phyloP scores from a whole-genome alignment of 2,329 filamentous ascomycete species.

The Cercospora brassicicola region DNA sequence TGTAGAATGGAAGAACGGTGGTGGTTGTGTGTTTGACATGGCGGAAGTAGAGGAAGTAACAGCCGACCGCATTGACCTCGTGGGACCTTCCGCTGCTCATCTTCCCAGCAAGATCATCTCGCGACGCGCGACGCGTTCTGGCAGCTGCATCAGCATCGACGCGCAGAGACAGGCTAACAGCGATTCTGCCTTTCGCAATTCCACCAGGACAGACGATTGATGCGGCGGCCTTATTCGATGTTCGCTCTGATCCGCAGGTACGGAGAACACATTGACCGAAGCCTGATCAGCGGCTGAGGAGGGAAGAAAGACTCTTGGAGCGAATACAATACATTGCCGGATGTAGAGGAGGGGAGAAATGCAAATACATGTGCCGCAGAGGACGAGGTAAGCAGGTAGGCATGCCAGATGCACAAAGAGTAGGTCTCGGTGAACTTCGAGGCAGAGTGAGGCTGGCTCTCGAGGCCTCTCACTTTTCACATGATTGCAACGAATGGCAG shows the following conservation, averaged over 20 bases:
- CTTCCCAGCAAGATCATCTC: background rate
- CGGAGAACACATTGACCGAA: background rate
- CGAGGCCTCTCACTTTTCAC: background rate
- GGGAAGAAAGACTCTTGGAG: background rate
- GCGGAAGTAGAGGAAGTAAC: background rate
- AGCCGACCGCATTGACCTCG: background rate
- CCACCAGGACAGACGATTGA: background rate
- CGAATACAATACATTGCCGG: background rate
- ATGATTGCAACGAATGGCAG: background rate
- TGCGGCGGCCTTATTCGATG: background rate
- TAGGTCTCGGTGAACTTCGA: background rate
- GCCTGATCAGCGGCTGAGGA: background rate
- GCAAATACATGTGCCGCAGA: background rate
- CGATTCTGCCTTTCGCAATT: background rate
- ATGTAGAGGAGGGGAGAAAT: background rate
- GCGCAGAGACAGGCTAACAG: background rate
- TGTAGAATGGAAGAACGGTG: background rate
- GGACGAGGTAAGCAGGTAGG: background rate
- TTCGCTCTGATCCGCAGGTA: background rate
- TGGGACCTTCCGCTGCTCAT: background rate
- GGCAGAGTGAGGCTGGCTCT: background rate
- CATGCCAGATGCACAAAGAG: background rate
- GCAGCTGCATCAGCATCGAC: background rate
- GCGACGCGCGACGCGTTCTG: background rate
- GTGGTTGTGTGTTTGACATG: background rate